Percentiles rank a stretch among this genome's conserved stretches.
These are phyloP conservation scores for Hemisphaericaspora xylofermentans DNA, from an alignment of 1,139 yeast genomes.

Conservation along the genomic window DNA sequence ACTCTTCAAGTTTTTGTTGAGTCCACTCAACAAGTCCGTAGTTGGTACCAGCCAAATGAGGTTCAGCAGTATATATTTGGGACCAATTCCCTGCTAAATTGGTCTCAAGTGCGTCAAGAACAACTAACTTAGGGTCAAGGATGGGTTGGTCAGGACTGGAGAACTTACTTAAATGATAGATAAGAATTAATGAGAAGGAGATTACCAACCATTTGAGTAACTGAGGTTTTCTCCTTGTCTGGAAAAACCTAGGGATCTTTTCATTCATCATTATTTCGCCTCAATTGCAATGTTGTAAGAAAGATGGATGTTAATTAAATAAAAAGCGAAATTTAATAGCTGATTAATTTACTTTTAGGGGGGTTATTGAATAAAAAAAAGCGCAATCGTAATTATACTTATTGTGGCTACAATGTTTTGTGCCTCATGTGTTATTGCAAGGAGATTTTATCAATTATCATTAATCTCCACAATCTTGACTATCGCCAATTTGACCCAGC, in stretches of 20 bases:
- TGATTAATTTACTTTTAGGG: no score
- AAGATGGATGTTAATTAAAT: no score
- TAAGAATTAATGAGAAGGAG: background rate
- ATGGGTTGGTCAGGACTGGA: background rate
- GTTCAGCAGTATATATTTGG: constrained; percentile 52
- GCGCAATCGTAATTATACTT: no score
- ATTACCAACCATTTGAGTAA: background rate
- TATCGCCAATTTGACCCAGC: no score
- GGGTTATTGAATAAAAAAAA: no score
- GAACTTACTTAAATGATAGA: background rate
- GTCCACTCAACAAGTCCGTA: constrained; percentile 67
- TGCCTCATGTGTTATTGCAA: no score
- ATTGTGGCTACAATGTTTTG: no score
- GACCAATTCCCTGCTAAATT: constrained; percentile 57
- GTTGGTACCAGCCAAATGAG: constrained; percentile 76
- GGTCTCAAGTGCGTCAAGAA: constrained; percentile 40
- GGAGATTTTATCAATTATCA: no score
- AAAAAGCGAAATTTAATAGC: no score
- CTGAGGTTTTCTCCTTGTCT: background rate
- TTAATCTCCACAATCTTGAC: no score
- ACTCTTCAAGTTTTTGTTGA: constrained; percentile 56
- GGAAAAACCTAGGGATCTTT: background rate
- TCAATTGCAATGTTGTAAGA: no score
- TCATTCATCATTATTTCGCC: background rate
- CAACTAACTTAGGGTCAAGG: constrained; percentile 20